Evolutionary conservation across 768 basidiomycete species (phyloP).

Genomic region (Phanerochaete carnosa): DNA sequence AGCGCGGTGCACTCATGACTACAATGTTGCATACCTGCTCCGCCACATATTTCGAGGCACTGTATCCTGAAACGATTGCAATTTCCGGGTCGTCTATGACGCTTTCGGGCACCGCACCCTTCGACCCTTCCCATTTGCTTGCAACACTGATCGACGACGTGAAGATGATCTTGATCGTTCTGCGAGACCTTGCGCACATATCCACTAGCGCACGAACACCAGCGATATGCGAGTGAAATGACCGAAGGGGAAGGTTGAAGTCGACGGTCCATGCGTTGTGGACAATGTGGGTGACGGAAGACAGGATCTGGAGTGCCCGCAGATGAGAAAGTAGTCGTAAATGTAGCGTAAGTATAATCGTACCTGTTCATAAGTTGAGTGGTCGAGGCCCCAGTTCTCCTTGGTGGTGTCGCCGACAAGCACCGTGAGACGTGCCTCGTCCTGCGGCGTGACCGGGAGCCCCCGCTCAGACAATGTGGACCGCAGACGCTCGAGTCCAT

Average conservation of each 20-base stretch:
- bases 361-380: constrained; percentile 1
- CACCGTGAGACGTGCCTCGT: not conserved
- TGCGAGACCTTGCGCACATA: not conserved
- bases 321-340: not conserved
- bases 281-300: not conserved
- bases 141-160: constrained; percentile 7
- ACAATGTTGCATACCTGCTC: constrained; percentile 3
- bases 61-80: not conserved
- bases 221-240: constrained; percentile 1
- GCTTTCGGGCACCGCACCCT: not conserved
- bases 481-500: not conserved
- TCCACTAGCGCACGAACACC: not conserved
- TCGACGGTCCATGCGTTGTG: constrained; percentile 9
- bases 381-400: not conserved
- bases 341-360: no score
- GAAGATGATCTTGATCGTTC: not conserved
- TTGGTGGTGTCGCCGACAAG: not conserved
- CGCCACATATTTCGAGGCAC: constrained; percentile 4
- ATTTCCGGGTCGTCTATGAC: not conserved
- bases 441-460: not conserved
- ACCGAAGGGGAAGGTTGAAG: not conserved
- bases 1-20: not conserved
- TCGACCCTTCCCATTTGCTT: not conserved
- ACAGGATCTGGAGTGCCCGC: not conserved
- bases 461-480: not conserved